Conservation (phyloP, 441 rosid genomes). For the Capsella rubella region DNA sequence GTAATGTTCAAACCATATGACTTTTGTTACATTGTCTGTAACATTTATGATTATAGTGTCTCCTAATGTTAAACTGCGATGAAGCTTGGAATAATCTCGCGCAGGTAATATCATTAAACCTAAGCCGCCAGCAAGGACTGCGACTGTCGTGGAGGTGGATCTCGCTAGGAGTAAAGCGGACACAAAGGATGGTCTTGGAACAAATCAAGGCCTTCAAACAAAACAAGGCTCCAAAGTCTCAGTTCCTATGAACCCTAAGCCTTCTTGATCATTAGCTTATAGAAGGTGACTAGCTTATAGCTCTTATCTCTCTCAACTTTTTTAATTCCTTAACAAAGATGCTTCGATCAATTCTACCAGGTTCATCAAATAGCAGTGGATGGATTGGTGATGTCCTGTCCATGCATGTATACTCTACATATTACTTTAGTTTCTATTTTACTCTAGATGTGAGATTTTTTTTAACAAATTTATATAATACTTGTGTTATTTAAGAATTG, state of each 20-base stretch:
- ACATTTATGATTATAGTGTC: not conserved
- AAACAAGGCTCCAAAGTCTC: slow-evolving; percentile 28
- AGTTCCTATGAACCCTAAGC: slow-evolving; percentile 10
- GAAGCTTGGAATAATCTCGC: not conserved
- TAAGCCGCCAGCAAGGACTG: not conserved
- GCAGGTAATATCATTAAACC: slow-evolving; percentile 33
- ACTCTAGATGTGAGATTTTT: not conserved
- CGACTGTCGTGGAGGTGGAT: slow-evolving; percentile 12
- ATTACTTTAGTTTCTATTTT: not conserved
- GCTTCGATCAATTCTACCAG: no score
- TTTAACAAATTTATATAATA: not conserved
- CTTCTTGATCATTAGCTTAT: slow-evolving; percentile 24
- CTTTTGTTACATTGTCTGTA: slow-evolving; percentile 16
- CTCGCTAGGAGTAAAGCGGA: slow-evolving; percentile 10
- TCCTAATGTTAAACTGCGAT: not conserved
- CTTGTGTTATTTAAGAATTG: no score
- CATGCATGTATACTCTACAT: not conserved
- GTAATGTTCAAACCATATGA: not conserved
- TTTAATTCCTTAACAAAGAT: no score
- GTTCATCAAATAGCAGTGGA: not conserved
- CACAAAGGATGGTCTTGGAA: slow-evolving; percentile 39
- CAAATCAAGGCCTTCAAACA: not conserved
- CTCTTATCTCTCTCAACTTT: not conserved
- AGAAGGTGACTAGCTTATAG: not conserved
- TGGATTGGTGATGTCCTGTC: not conserved